Evolutionary conservation across 306 rosid species (phyloP), one percentile per base, ranked within the genome.

Genomic region (Benincasa hispida): DNA sequence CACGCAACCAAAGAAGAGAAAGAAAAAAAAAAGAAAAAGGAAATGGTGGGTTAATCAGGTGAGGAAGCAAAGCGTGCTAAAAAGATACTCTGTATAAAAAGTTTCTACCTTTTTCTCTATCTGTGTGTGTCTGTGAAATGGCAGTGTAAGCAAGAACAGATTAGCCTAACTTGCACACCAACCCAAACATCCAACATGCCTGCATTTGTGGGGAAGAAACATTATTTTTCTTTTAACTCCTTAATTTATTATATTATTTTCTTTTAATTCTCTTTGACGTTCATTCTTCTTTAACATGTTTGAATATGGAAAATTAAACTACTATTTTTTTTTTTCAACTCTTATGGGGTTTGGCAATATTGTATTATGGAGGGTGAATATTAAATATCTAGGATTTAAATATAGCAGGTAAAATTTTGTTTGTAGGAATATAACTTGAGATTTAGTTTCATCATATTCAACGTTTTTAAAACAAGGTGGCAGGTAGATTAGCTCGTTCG

Each of bases 61-160:
- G 72, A 81, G 80, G 80, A 89, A 88, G 92, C 83, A 87, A 88
- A 84, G 90, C 85, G 84, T 77, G 85, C 85, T 78, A 69, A 47
- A 72, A 74, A 87, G 82, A 84, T 82, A 75, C 88, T 85, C 66
- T 56, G 34, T 56, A 25, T 21, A 13, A 57, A 45, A 35, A 27
- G 39, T 59, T 48, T 17, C 39, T 32, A 3, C 35, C 35, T 39
- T 60, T 6, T 47, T 77, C 11, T 60, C 59, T 60, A 8, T 35
- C 45, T 19, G 9, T 39, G n/a, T 41, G 7, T 76, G 5, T 27
- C 58, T 76, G 8, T 39, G 11, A 13, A 34, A n/a, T 61, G 57
- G 57, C 41, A 60, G 59, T 57, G 51, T 45, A 76, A 41, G 35
- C 56, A 45, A 41, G 27, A 27, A 76, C 22, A 54, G 30, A 34